These are phyloP conservation scores for Rhodofomes roseus DNA, from an alignment of 1,284 basidiomycete species.

Conservation along the genomic window DNA sequence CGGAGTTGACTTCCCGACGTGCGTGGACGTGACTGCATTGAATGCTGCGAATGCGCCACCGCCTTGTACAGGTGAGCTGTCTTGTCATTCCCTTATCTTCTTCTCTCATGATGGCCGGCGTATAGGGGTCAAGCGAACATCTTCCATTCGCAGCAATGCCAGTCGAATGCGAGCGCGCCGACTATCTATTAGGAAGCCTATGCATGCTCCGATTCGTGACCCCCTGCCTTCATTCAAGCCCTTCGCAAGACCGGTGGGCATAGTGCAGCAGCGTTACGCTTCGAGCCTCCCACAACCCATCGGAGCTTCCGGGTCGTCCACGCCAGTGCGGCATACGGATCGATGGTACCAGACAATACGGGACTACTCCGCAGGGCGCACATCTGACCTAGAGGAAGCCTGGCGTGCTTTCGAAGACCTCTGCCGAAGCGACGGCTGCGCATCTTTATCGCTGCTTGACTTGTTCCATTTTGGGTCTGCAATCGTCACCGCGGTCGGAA, in stretches of 20 bases:
- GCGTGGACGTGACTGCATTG: background rate
- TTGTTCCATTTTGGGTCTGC: slow-evolving; percentile 7
- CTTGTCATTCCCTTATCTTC: background rate
- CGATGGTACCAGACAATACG: slow-evolving; percentile 1
- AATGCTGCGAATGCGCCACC: background rate
- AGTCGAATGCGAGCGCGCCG: slow-evolving; percentile 22
- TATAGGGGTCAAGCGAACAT: slow-evolving; percentile 6
- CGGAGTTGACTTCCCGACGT: slow-evolving; percentile 22
- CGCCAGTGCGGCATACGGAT: background rate
- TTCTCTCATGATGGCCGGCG: slow-evolving; percentile 1
- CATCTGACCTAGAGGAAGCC: slow-evolving; percentile 12
- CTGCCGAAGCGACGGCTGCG: slow-evolving; percentile 4
- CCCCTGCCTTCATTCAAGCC: slow-evolving; percentile 18
- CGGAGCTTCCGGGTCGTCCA: background rate
- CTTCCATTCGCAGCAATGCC: slow-evolving; percentile 8
- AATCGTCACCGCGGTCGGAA: background rate
- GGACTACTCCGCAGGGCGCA: slow-evolving; percentile 6
- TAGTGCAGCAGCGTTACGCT: slow-evolving; percentile 23
- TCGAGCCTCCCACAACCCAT: slow-evolving; percentile 17
- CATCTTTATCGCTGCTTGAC: background rate
- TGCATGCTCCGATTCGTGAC: slow-evolving; percentile 13
- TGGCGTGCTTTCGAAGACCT: slow-evolving; percentile 16
- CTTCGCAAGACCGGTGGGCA: slow-evolving; percentile 14
- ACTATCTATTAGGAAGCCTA: slow-evolving; percentile 13
- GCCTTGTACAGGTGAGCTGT: background rate